Evolutionary conservation across 176 grass and related monocot genomes (phyloP).

Genomic region (Phyllostachys edulis): DNA sequence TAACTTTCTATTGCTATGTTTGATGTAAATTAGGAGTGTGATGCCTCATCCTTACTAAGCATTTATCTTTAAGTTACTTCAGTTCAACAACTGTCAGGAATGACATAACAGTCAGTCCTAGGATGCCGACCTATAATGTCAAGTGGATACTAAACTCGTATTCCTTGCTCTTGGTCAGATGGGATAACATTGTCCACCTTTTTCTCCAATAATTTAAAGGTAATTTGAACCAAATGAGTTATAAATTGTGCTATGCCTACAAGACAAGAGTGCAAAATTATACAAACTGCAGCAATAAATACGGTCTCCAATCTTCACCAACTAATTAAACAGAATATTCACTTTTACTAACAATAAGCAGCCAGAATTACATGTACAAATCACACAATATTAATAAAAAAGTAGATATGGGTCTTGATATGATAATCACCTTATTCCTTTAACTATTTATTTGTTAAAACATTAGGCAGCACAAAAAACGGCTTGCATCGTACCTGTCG

Average conservation of each 20-base stretch:
- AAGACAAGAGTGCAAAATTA: slow-evolving; percentile 3
- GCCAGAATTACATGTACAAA: neutral
- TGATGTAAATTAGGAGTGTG: neutral
- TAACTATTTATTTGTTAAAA: neutral
- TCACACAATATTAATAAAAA: slow-evolving; percentile 17
- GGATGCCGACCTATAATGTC: neutral
- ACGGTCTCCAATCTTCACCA: neutral
- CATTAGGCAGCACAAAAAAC: neutral
- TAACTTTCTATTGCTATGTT: neutral
- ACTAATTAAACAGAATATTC: neutral
- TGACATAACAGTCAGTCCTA: neutral
- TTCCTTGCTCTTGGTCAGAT: slow-evolving; percentile 12
- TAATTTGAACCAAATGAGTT: neutral
- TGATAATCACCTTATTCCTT: neutral
- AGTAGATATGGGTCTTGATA: neutral
- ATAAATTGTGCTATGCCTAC: neutral
- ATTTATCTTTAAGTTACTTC: neutral
- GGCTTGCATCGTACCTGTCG: slow-evolving; percentile 55
- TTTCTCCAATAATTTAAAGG: neutral
- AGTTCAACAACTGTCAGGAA: neutral
- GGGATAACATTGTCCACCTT: neutral
- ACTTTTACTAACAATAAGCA: slow-evolving; percentile 18
- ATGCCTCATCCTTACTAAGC: neutral
- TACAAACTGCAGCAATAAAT: neutral
- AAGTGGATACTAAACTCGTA: neutral